A percentile compares a stretch with the other conserved stretches of the same genome.
These are phyloP conservation scores for Solanum hybrid DNA, from an alignment of 305 asterid species.

Conservation along the genomic window DNA sequence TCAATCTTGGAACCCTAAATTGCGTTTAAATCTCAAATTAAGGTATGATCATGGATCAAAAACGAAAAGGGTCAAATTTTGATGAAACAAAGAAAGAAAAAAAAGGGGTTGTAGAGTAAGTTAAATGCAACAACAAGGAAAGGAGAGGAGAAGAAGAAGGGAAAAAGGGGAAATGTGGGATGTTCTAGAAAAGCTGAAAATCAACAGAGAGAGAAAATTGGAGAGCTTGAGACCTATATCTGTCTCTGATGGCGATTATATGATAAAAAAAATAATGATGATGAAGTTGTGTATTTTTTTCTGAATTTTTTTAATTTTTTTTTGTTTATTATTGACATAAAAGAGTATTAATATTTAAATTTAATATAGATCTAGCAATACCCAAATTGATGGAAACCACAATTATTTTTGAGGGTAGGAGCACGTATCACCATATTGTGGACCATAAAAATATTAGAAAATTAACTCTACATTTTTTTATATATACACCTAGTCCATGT, in stretches of 20 bases:
- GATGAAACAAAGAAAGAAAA: background rate
- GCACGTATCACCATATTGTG: background rate
- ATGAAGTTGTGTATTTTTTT: background rate
- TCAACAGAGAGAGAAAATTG: constrained; percentile 4
- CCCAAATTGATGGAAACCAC: constrained; percentile 1
- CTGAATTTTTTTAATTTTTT: background rate
- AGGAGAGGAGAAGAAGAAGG: background rate
- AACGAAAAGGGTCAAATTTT: background rate
- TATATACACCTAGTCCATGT: background rate
- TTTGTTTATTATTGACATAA: background rate
- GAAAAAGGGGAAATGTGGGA: background rate
- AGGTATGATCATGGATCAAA: background rate
- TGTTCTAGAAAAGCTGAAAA: background rate
- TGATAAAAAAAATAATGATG: background rate
- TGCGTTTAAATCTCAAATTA: constrained; percentile 7
- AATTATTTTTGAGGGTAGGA: background rate
- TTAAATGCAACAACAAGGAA: background rate
- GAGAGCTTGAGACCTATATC: background rate
- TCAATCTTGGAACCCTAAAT: constrained; percentile 25
- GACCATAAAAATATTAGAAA: background rate
- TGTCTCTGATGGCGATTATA: constrained; percentile 1
- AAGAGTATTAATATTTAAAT: background rate
- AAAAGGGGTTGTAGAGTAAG: background rate
- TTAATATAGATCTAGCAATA: background rate
- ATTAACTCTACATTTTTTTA: background rate